phyloP scores from a whole-genome alignment of 306 rosid genomes.

The Fragaria vesca region DNA sequence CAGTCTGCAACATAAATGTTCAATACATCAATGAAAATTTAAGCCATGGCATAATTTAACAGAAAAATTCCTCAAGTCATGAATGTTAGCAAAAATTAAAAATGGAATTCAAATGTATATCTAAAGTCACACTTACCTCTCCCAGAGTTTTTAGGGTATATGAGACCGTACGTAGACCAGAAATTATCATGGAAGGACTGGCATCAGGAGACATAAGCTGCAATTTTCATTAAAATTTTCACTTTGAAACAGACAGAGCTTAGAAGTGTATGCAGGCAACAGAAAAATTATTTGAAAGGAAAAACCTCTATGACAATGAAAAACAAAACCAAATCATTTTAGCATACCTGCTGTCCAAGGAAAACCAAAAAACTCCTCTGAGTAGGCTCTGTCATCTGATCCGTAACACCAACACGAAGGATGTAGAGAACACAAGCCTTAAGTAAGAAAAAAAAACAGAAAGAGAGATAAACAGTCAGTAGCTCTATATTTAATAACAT shows the following conservation, averaged over 20 bases:
- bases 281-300: constrained; percentile 8
- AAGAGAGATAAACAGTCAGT: constrained; percentile 20
- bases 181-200: constrained; percentile 79
- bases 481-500: constrained; percentile 15
- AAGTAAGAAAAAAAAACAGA: neutral
- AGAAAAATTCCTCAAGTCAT: neutral
- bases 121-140: constrained; percentile 53
- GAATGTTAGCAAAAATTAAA: neutral
- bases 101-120: constrained; percentile 4
- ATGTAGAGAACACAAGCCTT: constrained; percentile 98
- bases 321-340: constrained; percentile 19
- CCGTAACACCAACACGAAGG: constrained; percentile 86
- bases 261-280: neutral
- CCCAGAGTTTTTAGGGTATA: constrained; percentile 82
- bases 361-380: constrained; percentile 82
- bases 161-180: constrained; percentile 77
- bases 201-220: constrained; percentile 81
- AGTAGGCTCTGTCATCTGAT: constrained; percentile 95
- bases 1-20: neutral
- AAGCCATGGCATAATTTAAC: neutral
- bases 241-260: neutral
- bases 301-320: constrained; percentile 14
- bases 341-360: constrained; percentile 69
- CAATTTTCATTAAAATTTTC: constrained; percentile 23
- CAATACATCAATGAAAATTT: neutral